Evolutionary conservation across 306 rosid species (phyloP).

Genomic region (Prunus mongolica): DNA sequence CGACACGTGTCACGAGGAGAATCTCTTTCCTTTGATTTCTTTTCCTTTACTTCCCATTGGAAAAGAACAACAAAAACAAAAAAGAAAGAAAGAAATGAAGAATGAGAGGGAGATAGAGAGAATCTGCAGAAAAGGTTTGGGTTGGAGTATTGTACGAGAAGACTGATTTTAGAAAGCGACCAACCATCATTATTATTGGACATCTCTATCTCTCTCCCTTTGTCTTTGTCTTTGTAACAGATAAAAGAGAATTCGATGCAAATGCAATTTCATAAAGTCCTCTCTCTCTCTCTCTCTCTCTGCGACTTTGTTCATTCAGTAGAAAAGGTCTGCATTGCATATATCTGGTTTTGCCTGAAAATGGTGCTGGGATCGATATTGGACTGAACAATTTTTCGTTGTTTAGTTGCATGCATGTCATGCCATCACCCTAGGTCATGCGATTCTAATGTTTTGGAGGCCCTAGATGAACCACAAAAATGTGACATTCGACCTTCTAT

Average conservation of each 20-base stretch:
- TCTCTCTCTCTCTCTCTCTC: slow-evolving; percentile 22
- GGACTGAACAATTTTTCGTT: background rate
- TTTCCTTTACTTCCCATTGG: background rate
- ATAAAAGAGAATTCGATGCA: slow-evolving; percentile 75
- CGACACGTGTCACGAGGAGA: slow-evolving; percentile 54
- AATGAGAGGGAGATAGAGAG: slow-evolving; percentile 25
- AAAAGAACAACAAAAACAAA: background rate
- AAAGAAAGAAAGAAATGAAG: background rate
- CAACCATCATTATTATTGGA: slow-evolving; percentile 49
- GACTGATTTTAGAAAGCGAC: slow-evolving; percentile 72
- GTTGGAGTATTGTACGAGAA: slow-evolving; percentile 75
- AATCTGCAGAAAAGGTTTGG: slow-evolving; percentile 71
- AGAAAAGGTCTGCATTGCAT: background rate
- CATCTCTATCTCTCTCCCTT: background rate
- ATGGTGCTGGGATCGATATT: background rate
- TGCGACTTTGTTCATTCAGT: background rate
- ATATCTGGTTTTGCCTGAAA: background rate
- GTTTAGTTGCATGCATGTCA: background rate
- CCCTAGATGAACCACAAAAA: too few species aligned
- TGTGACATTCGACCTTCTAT: too few species aligned
- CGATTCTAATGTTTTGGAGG: too few species aligned
- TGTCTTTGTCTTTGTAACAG: slow-evolving; percentile 12
- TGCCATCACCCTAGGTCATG: background rate
- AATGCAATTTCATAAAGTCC: background rate
- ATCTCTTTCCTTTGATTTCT: slow-evolving; percentile 27